These are phyloP conservation scores for Chlamydomonas sp. DNA, from an alignment of 139 green algal species.

Conservation along the genomic window DNA sequence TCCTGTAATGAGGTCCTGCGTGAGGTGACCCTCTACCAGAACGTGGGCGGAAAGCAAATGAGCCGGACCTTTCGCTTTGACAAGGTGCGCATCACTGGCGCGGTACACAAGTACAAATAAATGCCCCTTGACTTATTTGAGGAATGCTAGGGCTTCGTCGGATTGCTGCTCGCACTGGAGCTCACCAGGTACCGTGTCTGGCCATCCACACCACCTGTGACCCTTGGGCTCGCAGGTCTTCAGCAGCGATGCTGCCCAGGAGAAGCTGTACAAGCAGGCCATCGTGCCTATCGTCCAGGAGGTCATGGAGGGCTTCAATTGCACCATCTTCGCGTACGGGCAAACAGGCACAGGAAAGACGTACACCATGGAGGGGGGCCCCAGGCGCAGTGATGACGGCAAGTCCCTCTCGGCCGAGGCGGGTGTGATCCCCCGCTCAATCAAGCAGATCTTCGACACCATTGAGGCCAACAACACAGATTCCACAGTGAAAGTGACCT, in stretches of 20 bases:
- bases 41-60: constrained; percentile 77
- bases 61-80: constrained; percentile 95
- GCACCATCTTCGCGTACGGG: constrained; percentile 80
- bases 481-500: constrained; percentile 83
- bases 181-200: neutral
- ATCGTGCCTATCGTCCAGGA: constrained; percentile 95
- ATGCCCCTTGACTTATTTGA: neutral
- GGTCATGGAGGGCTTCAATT: constrained; percentile 92
- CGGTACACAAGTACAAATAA: neutral
- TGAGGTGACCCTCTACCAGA: constrained; percentile 88
- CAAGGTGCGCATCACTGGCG: constrained; percentile 67
- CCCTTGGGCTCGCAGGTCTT: constrained; percentile 79
- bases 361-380: constrained; percentile 95
- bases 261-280: constrained; percentile 87
- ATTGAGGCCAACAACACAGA: constrained; percentile 81
- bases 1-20: constrained; percentile 80
- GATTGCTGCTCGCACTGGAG: neutral
- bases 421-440: constrained; percentile 95
- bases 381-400: constrained; percentile 67
- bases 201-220: neutral
- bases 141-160: neutral
- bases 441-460: constrained; percentile 94
- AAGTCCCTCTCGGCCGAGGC: constrained; percentile 71
- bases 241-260: constrained; percentile 81
- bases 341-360: constrained; percentile 98